phyloP scores from a whole-genome alignment of 768 basidiomycete genomes.

The Hypsizygus marmoreus region DNA sequence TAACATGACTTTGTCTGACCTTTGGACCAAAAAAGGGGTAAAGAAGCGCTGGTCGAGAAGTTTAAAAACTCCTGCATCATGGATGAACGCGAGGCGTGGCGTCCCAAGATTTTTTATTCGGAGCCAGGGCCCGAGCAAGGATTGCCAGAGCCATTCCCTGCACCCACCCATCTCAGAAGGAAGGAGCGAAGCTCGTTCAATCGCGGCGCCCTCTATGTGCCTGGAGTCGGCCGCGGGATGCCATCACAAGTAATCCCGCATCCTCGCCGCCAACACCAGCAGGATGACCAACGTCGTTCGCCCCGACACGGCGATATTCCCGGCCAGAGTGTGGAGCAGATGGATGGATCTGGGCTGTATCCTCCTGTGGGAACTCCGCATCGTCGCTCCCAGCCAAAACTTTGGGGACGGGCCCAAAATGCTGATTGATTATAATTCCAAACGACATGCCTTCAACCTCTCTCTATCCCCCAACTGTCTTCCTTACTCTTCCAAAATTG shows the following conservation, averaged over 20 bases:
- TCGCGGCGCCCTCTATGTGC: constrained; percentile 68
- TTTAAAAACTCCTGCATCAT: constrained; percentile 91
- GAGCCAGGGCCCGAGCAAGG: constrained; percentile 71
- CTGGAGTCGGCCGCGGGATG: constrained; percentile 18
- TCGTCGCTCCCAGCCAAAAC: constrained; percentile 11
- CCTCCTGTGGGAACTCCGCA: constrained; percentile 4
- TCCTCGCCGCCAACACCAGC: constrained; percentile 20
- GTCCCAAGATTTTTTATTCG: constrained; percentile 84
- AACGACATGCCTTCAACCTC: too few relatives aligned
- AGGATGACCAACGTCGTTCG: constrained; percentile 4
- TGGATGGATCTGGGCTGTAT: neutral
- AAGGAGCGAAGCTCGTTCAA: constrained; percentile 85
- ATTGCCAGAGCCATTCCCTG: constrained; percentile 77
- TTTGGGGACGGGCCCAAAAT: constrained; percentile 9
- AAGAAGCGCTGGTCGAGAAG: constrained; percentile 87
- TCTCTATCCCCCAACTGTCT: too few relatives aligned
- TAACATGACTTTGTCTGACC: constrained; percentile 3
- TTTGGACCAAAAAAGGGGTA: constrained; percentile 55
- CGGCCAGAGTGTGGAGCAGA: neutral
- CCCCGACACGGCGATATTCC: constrained; percentile 7
- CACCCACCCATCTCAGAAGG: constrained; percentile 77
- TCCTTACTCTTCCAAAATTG: too few relatives aligned
- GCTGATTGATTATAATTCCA: too few relatives aligned
- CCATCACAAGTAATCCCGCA: constrained; percentile 13
- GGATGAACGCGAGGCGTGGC: constrained; percentile 83